phyloP scores from a whole-genome alignment of 768 basidiomycete species.

The Gloeopeniophorella convolvens region DNA sequence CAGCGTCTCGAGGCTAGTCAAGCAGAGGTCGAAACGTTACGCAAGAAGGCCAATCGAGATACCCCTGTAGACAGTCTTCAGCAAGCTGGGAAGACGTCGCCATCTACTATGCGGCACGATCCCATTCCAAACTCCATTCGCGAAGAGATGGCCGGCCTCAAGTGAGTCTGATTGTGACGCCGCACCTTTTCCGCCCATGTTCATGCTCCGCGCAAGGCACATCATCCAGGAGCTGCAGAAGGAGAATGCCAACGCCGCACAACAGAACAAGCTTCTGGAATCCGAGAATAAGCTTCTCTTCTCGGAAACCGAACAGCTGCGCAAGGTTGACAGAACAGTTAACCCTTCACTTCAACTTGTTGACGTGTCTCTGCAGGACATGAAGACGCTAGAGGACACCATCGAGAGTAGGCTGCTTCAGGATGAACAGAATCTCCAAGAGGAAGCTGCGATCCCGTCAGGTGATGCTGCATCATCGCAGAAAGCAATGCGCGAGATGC shows the following conservation, averaged over 20 bases:
- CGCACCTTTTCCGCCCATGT: not conserved
- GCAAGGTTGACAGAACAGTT: too few species aligned
- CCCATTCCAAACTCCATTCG: conserved; percentile 30
- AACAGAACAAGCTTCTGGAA: conserved; percentile 65
- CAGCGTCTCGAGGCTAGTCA: conserved; percentile 35
- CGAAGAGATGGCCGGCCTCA: conserved; percentile 79
- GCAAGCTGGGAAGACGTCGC: conserved; percentile 27
- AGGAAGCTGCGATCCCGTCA: conserved; percentile 18
- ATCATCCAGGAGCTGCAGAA: conserved; percentile 86
- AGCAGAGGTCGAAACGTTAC: conserved; percentile 48
- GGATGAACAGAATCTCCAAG: conserved; percentile 39
- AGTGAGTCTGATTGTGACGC: conserved; percentile 40
- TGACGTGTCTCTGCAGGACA: conserved; percentile 42
- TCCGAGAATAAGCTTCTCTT: conserved; percentile 68
- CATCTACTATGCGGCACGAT: conserved; percentile 40
- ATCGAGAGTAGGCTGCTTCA: conserved; percentile 52
- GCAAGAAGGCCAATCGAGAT: conserved; percentile 59
- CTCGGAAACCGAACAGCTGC: conserved; percentile 64
- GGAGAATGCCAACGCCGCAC: conserved; percentile 57
- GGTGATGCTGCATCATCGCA: conserved; percentile 37
- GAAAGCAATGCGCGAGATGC: conserved; percentile 41
- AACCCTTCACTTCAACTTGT: not conserved
- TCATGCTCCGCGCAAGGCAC: conserved; percentile 46
- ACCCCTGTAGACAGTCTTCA: conserved; percentile 36
- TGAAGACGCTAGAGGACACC: conserved; percentile 70